These are phyloP conservation scores for Neodidymelliopsis sp. DNA, from an alignment of 2,329 filamentous ascomycete species.

Conservation along the genomic window DNA sequence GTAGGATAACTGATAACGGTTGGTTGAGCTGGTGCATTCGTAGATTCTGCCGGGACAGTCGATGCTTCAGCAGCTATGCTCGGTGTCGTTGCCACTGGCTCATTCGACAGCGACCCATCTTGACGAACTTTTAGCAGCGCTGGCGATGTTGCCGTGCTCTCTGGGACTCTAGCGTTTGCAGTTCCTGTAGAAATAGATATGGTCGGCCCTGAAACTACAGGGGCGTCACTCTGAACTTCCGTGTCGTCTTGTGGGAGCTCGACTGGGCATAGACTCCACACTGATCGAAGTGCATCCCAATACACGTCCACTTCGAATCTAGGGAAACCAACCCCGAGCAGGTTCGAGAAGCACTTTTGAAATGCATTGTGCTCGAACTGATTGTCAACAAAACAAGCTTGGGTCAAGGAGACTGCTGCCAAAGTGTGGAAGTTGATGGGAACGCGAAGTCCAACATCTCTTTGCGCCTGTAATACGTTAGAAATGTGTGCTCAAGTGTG, in stretches of 20 bases:
- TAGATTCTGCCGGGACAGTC: not conserved
- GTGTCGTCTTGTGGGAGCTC: slow-evolving; percentile 51
- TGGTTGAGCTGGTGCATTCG: slow-evolving; percentile 20
- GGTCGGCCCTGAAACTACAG: slow-evolving; percentile 22
- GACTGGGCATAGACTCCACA: slow-evolving; percentile 70
- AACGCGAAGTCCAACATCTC: slow-evolving; percentile 66
- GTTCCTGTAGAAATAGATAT: slow-evolving; percentile 27
- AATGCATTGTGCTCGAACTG: slow-evolving; percentile 62
- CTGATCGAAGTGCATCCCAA: slow-evolving; percentile 63
- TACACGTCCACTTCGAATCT: slow-evolving; percentile 68
- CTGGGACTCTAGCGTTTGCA: slow-evolving; percentile 25
- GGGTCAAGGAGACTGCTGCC: slow-evolving; percentile 63
- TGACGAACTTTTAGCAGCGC: slow-evolving; percentile 4
- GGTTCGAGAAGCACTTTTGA: slow-evolving; percentile 67
- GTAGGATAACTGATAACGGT: slow-evolving; percentile 28
- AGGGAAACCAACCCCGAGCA: slow-evolving; percentile 66
- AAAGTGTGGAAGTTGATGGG: slow-evolving; percentile 69
- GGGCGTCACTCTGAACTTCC: slow-evolving; percentile 8
- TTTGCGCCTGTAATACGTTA: slow-evolving; percentile 58
- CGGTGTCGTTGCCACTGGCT: not conserved
- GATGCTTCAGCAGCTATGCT: not conserved
- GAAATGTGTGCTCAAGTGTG: not conserved
- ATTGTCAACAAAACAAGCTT: slow-evolving; percentile 65
- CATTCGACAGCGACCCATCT: not conserved
- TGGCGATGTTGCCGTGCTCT: slow-evolving; percentile 8